These are phyloP conservation scores for Caryopteris hybrid DNA, from an alignment of 305 asterid genomes.

Conservation along the genomic window DNA sequence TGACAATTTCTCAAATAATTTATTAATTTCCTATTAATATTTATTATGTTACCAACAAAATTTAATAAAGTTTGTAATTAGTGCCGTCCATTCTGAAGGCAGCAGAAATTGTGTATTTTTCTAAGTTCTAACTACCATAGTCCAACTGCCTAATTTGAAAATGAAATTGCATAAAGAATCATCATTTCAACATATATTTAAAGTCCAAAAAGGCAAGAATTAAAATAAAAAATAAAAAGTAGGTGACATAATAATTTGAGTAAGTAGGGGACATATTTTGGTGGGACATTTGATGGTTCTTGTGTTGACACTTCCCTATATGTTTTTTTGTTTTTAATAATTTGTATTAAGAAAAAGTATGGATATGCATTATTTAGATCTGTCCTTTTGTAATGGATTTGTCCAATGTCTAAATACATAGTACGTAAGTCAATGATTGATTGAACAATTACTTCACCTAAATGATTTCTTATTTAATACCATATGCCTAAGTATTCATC, in stretches of 20 bases:
- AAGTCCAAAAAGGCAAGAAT: background rate
- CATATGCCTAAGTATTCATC: too few relatives aligned
- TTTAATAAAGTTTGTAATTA: too few relatives aligned
- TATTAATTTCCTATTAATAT: too few relatives aligned
- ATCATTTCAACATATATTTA: background rate
- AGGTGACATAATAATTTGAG: constrained; percentile 26
- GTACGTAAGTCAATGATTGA: background rate
- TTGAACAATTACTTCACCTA: too few relatives aligned
- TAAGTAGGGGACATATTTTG: constrained; percentile 20
- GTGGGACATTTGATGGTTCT: constrained; percentile 22
- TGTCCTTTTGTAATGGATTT: constrained; percentile 12
- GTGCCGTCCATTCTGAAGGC: too few relatives aligned
- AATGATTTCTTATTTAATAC: too few relatives aligned
- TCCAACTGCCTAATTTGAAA: background rate
- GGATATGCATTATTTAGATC: constrained; percentile 3
- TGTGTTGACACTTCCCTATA: constrained; percentile 13
- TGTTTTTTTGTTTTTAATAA: too few relatives aligned
- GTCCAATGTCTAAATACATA: background rate
- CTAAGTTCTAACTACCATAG: too few relatives aligned
- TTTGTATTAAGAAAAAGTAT: background rate
- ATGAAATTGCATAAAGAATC: background rate
- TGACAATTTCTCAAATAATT: too few relatives aligned
- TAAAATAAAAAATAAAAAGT: too few relatives aligned
- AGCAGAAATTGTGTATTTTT: too few relatives aligned
- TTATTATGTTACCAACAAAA: too few relatives aligned